A percentile compares a stretch with the other conserved stretches of the same genome.
Evolutionary conservation across 305 asterid species (phyloP).

Genomic region (Rubia tinctorum): DNA sequence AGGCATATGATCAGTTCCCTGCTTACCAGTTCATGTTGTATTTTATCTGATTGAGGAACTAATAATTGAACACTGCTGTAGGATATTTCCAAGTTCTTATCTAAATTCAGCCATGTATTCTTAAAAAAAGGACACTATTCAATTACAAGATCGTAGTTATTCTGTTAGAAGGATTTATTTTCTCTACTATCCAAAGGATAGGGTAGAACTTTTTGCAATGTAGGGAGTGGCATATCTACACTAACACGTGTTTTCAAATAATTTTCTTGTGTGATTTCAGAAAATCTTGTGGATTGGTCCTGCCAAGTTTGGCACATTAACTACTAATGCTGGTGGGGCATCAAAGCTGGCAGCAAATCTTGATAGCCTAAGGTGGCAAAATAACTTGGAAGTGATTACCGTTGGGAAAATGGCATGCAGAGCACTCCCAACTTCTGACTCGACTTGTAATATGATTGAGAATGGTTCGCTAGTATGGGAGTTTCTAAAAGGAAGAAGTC

Average conservation of each 20-base stretch:
- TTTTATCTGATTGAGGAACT: neutral
- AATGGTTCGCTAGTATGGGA: conserved; percentile 77
- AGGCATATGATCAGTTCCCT: neutral
- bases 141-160: neutral
- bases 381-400: conserved; percentile 45
- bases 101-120: neutral
- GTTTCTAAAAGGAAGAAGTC: conserved; percentile 82
- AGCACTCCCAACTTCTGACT: conserved; percentile 29
- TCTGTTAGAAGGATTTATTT: neutral
- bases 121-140: neutral
- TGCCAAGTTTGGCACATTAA: conserved; percentile 46
- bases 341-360: conserved; percentile 53
- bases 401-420: conserved; percentile 59
- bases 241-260: neutral
- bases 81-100: conserved; percentile 1
- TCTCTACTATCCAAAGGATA: neutral
- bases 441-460: conserved; percentile 36
- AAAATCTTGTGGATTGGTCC: conserved; percentile 84
- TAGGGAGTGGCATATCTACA: neutral
- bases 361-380: conserved; percentile 34
- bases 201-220: neutral
- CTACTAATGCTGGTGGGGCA: conserved; percentile 42
- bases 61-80: neutral
- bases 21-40: neutral
- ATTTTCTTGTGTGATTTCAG: conserved; percentile 34